These are phyloP conservation scores for Leccinum pseudoinsigne DNA, from an alignment of 1,284 basidiomycete species.

Conservation along the genomic window DNA sequence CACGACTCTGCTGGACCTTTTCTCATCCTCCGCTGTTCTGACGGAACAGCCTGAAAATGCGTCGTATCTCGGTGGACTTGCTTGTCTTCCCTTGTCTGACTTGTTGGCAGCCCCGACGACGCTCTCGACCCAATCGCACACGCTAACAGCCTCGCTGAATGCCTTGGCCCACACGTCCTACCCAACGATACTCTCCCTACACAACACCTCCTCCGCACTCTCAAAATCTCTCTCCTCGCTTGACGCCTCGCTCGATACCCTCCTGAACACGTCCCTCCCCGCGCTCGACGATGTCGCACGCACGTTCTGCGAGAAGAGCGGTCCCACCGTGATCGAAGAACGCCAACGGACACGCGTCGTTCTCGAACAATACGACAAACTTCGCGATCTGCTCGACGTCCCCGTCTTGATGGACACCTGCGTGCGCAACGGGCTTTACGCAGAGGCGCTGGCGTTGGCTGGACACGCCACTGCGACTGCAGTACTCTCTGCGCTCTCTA, in stretches of 20 bases:
- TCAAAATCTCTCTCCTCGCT: conserved; percentile 62
- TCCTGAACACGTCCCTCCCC: conserved; percentile 69
- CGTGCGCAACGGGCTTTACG: conserved; percentile 87
- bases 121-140: conserved; percentile 79
- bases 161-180: conserved; percentile 88
- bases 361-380: conserved; percentile 88
- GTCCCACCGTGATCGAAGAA: conserved; percentile 55
- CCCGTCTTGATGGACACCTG: conserved; percentile 90
- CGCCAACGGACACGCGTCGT: conserved; percentile 77
- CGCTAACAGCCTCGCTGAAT: conserved; percentile 84
- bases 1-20: conserved; percentile 27
- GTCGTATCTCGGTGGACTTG: conserved; percentile 63
- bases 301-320: conserved; percentile 60
- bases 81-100: conserved; percentile 61
- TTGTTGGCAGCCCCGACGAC: conserved; percentile 70
- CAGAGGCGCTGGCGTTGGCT: conserved; percentile 74
- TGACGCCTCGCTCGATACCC: conserved; percentile 62
- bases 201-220: conserved; percentile 71
- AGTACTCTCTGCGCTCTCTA: conserved; percentile 30
- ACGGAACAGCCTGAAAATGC: conserved; percentile 33
- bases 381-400: conserved; percentile 88
- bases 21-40: conserved; percentile 21
- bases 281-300: conserved; percentile 68
- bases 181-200: conserved; percentile 83
- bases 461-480: conserved; percentile 31